Percentiles rank a stretch among this genome's conserved stretches.
Conservation (phyloP, 495 filamentous ascomycete genomes). For the Staphylotrichum longicolle region DNA sequence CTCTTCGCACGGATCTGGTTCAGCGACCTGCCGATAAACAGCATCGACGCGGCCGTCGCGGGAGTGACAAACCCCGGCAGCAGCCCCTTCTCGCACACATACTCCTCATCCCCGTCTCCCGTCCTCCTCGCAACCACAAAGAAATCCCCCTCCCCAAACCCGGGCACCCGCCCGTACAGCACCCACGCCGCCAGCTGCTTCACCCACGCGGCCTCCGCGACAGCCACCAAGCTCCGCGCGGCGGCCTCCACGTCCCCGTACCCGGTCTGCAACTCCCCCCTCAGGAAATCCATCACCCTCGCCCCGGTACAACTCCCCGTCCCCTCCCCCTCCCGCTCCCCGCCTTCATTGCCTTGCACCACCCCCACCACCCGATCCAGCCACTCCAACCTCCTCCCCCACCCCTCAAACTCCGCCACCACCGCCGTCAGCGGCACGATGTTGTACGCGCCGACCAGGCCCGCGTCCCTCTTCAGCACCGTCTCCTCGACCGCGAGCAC, state of each 20-base stretch:
- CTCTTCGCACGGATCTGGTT: conserved; percentile 67
- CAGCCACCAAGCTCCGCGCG: conserved; percentile 62
- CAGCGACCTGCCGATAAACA: conserved; percentile 87
- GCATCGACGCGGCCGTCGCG: conserved; percentile 72
- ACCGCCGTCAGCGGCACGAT: conserved; percentile 88
- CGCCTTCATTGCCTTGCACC: conserved; percentile 40
- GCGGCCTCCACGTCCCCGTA: conserved; percentile 80
- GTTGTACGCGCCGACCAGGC: conserved; percentile 80
- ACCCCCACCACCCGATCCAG: conserved; percentile 68
- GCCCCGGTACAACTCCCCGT: conserved; percentile 48
- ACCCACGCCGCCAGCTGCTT: conserved; percentile 87
- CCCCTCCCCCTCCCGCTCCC: conserved; percentile 25
- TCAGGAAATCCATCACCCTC: conserved; percentile 70
- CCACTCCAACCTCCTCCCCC: conserved; percentile 83
- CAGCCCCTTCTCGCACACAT: conserved; percentile 44
- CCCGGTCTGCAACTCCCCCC: conserved; percentile 76
- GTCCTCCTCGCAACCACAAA: conserved; percentile 66
- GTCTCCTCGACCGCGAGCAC: conserved; percentile 78
- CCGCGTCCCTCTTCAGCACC: conserved; percentile 67
- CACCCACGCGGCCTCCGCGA: conserved; percentile 89
- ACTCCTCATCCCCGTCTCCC: conserved; percentile 34
- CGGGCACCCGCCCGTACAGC: conserved; percentile 77
- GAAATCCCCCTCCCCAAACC: conserved; percentile 73
- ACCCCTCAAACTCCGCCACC: conserved; percentile 76
- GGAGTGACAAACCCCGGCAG: conserved; percentile 76